Evolutionary conservation across 2,329 filamentous ascomycete genomes (phyloP).

Genomic region (Cryphonectria nitschkei): DNA sequence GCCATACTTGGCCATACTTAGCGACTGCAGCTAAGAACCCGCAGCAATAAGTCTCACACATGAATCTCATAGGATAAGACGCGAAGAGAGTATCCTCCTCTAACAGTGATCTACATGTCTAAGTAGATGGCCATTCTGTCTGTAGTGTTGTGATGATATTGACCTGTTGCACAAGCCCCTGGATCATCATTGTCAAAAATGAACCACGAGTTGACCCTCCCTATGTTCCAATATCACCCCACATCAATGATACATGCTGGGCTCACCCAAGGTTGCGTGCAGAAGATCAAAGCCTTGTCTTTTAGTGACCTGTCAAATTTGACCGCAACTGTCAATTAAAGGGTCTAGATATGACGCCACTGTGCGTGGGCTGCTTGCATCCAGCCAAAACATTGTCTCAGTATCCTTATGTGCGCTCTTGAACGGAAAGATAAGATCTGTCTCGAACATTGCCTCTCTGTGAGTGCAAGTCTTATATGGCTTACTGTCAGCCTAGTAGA

Average conservation of each 20-base stretch:
- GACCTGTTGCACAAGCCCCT: not conserved
- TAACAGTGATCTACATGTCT: not conserved
- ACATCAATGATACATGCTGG: not conserved
- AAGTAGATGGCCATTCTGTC: not conserved
- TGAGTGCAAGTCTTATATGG: not conserved
- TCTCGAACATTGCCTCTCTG: not conserved
- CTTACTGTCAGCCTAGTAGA: not conserved
- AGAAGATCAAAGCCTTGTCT: not conserved
- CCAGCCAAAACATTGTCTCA: not conserved
- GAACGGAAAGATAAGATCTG: not conserved
- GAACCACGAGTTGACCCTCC: not conserved
- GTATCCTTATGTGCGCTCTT: not conserved
- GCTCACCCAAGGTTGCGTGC: not conserved
- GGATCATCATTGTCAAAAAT: not conserved
- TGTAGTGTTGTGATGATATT: not conserved
- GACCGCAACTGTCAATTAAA: not conserved
- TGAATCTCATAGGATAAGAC: not conserved
- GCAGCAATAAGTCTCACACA: not conserved
- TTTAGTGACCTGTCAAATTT: not conserved
- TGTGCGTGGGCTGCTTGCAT: not conserved
- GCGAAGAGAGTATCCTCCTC: not conserved
- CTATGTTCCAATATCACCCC: not conserved
- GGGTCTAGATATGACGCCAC: not conserved
- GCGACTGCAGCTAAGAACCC: not conserved
- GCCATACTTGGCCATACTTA: not conserved